Percentiles rank a stretch among this genome's conserved stretches.
phyloP scores from a whole-genome alignment of 176 grass and related monocot species.

The Oryza longistaminata region DNA sequence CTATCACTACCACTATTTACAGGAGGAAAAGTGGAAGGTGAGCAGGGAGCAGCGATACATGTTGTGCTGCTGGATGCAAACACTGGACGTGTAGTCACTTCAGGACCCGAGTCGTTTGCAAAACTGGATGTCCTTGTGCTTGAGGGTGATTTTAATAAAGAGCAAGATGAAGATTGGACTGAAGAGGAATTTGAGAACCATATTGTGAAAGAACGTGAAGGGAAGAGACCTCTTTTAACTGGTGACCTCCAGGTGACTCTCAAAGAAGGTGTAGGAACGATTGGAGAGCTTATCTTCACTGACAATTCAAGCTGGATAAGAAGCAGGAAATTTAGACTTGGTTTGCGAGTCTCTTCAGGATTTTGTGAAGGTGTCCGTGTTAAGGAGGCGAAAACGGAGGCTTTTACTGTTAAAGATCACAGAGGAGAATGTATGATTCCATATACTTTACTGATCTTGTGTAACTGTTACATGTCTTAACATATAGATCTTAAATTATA shows the following conservation, averaged over 20 bases:
- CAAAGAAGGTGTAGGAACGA: conserved; percentile 91
- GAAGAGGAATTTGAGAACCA: conserved; percentile 78
- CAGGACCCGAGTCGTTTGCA: conserved; percentile 58
- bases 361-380: conserved; percentile 71
- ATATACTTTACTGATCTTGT: conserved; percentile 4
- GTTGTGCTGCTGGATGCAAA: conserved; percentile 70
- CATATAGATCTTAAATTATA: conserved; percentile 23
- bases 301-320: conserved; percentile 96
- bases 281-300: conserved; percentile 85
- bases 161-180: conserved; percentile 81
- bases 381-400: conserved; percentile 87
- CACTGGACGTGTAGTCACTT: conserved; percentile 60
- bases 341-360: conserved; percentile 62
- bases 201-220: conserved; percentile 82
- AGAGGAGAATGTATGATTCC: conserved; percentile 82
- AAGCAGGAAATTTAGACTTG: conserved; percentile 86
- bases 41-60: conserved; percentile 85
- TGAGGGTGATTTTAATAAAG: conserved; percentile 90
- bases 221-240: conserved; percentile 85
- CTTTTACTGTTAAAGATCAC: conserved; percentile 91
- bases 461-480: conserved; percentile 25
- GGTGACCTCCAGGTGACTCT: conserved; percentile 72
- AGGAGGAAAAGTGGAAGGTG: conserved; percentile 88
- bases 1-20: conserved; percentile 86
- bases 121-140: conserved; percentile 83